Evolutionary conservation across 495 filamentous ascomycete species (phyloP).

Genomic region (Physcia stellaris): DNA sequence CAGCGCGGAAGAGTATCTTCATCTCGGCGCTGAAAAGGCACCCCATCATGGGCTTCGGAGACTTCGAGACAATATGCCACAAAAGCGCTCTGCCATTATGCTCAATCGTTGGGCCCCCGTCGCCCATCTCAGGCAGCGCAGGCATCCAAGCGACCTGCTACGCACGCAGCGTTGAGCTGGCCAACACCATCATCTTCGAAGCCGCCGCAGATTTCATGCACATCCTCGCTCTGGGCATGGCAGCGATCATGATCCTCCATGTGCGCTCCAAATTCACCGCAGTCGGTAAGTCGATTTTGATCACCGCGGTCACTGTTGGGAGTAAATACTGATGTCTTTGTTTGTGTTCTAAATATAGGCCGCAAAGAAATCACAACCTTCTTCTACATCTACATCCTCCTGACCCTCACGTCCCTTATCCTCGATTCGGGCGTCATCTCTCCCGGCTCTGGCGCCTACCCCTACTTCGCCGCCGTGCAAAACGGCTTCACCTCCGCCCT

Average conservation of each 20-base stretch:
- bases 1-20: constrained; percentile 6
- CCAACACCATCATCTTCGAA: constrained; percentile 97
- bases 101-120: constrained; percentile 60
- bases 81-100: constrained; percentile 80
- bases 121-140: constrained; percentile 46
- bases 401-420: constrained; percentile 78
- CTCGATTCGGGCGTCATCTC: constrained; percentile 91
- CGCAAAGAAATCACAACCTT: constrained; percentile 96
- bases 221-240: constrained; percentile 84
- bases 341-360: constrained; percentile 37
- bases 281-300: constrained; percentile 56
- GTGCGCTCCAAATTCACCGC: constrained; percentile 96
- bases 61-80: constrained; percentile 75
- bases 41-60: constrained; percentile 70
- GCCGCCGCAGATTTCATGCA: constrained; percentile 84
- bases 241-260: constrained; percentile 90
- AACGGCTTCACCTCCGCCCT: constrained; percentile 81
- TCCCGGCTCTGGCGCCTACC: constrained; percentile 61
- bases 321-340: neutral
- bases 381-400: constrained; percentile 90
- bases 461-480: constrained; percentile 86
- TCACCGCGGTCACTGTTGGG: neutral
- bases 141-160: constrained; percentile 88
- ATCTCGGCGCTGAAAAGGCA: constrained; percentile 6
- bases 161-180: constrained; percentile 86